phyloP scores from a whole-genome alignment of 768 basidiomycete genomes.

The Boletus rubroflammeus region DNA sequence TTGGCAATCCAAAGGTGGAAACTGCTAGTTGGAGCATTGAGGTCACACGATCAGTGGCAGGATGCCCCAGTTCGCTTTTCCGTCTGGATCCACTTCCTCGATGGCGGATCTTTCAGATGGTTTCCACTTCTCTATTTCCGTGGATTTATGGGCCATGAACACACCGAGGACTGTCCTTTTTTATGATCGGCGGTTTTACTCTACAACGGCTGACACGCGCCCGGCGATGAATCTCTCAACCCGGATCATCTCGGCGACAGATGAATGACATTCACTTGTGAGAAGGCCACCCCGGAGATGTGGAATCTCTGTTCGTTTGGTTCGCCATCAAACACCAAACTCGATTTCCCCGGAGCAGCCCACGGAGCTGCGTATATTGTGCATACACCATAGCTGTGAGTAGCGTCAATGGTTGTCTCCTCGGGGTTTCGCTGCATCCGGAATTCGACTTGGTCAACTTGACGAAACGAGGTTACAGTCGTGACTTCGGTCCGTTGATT shows the following conservation, averaged over 20 bases:
- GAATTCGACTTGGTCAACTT: neutral
- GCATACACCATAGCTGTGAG: too few relatives aligned
- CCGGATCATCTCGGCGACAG: neutral
- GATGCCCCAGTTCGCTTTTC: neutral
- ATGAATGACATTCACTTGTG: neutral
- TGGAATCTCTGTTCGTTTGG: neutral
- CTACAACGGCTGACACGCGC: neutral
- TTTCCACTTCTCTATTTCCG: neutral
- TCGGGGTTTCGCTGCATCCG: neutral
- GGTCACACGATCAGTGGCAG: neutral
- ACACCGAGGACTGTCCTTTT: neutral
- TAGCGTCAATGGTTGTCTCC: neutral
- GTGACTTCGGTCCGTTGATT: too few relatives aligned
- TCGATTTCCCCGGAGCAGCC: neutral
- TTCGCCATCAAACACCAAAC: neutral
- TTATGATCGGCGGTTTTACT: neutral
- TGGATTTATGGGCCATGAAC: neutral
- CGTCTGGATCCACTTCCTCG: neutral
- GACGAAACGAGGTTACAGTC: neutral
- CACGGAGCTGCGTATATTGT: too few relatives aligned
- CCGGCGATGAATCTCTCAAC: neutral
- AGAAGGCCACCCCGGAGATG: neutral
- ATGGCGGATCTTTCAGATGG: neutral
- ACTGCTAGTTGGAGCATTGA: neutral
- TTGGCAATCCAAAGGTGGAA: neutral